Percentiles rank a stretch among this genome's conserved stretches.
These are phyloP conservation scores for Sporothrix humicola DNA, from an alignment of 2,329 filamentous ascomycete genomes.

Conservation along the genomic window DNA sequence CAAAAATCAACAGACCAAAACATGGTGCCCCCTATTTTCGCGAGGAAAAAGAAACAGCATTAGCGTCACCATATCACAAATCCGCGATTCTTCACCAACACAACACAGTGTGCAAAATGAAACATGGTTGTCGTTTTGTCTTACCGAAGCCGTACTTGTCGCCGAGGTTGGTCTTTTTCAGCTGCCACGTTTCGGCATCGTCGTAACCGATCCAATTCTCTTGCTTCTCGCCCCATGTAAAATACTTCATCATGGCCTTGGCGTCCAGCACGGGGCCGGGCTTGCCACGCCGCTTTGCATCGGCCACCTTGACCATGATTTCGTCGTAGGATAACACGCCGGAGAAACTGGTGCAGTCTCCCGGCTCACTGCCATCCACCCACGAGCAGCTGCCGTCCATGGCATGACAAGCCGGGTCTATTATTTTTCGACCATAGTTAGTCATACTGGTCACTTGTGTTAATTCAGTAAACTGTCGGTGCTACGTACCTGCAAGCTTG, in stretches of 20 bases:
- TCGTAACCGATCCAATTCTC: conserved; percentile 8
- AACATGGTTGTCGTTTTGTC: too few relatives aligned
- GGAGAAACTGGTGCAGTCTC: not conserved
- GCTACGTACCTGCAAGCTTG: not conserved
- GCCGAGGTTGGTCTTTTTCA: not conserved
- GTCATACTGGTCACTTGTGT: too few relatives aligned
- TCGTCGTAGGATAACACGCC: not conserved
- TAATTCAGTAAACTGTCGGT: too few relatives aligned
- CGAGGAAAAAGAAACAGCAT: too few relatives aligned
- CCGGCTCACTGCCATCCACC: not conserved
- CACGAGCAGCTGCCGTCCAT: not conserved
- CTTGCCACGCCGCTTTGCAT: not conserved
- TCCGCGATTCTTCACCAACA: too few relatives aligned
- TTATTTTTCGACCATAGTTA: too few relatives aligned
- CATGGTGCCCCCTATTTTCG: not conserved
- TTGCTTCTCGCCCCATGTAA: conserved; percentile 3
- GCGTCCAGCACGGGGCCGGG: not conserved
- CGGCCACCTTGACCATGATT: not conserved
- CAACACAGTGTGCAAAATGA: too few relatives aligned
- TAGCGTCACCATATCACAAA: too few relatives aligned
- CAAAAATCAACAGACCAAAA: not conserved
- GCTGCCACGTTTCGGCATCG: not conserved
- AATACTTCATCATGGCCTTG: not conserved
- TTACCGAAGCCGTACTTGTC: not conserved
- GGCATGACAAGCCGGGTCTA: not conserved